Evolutionary conservation across 768 basidiomycete genomes (phyloP), one percentile per base, ranked within the genome.

Genomic region (Macrolepiota albuminosa): DNA sequence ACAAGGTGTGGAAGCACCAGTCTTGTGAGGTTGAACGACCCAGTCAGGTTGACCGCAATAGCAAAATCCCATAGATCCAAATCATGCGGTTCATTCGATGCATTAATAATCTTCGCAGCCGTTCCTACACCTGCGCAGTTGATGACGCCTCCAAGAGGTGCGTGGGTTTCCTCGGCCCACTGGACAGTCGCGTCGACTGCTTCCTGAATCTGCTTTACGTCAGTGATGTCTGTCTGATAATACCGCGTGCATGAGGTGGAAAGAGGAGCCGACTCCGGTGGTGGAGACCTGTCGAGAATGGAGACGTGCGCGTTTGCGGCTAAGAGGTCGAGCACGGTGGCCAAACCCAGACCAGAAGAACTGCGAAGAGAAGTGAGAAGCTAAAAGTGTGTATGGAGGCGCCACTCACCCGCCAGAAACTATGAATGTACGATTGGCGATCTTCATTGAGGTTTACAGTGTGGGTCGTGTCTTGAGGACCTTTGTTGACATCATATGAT

Each of bases 1-100:
- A 80, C 75, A 33, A 86, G 75, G 61, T 83, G 78, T 54, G 78
- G 71, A 47, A 83, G 73, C 39, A 76, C 83, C 31, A 82, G 69
- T 5, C 84, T 75, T 6, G 82, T 82, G 54, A 87, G 75, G 63
- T 86, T 83, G 73, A 86, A 86, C 2, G 81, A 75, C 13, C 84
- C 84, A 4, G 81, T 80, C 37, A 85, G 69, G 66, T 87, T 86
- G 46, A 87, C 78, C 9, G 73, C 77, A 13, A 86, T 66, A 1
- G 76, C 73, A 47, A 78, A 79, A 56, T 83, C 73, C 81, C 84
- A 87, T 3, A 81, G 64, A 40, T 81, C 81, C 31, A 81, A 66
- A 14, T 75, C 70, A 66, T 84, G 83, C 0, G 81, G 78, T 49
- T 78, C 70, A 13, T 78, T 76, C 21, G 77, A 68, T 1, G 75